Conservation (phyloP, 805 yeast species). For the Lipomyces sp. region DNA sequence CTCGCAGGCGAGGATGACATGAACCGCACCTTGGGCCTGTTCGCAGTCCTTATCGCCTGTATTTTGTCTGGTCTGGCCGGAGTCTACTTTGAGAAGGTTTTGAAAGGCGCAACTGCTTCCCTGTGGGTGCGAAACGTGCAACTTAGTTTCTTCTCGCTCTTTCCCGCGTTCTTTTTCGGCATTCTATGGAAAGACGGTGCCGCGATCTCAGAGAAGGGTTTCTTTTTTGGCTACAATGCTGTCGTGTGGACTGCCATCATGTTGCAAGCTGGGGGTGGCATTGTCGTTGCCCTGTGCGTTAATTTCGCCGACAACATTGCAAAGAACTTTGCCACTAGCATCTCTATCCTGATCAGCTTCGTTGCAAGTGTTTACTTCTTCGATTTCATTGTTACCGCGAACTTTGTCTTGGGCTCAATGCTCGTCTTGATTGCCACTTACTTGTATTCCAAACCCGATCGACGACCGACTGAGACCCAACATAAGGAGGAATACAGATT, state of each 20-base stretch:
- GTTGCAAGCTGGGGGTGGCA: conserved; percentile 51
- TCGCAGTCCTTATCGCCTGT: conserved; percentile 49
- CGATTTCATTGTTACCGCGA: conserved; percentile 45
- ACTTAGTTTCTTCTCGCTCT: conserved; percentile 48
- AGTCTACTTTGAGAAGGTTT: conserved; percentile 51
- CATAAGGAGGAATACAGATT: conserved; percentile 19
- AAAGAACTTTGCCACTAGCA: conserved; percentile 51
- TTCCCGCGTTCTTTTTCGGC: conserved; percentile 50
- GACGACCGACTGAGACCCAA: conserved; percentile 4
- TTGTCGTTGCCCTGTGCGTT: conserved; percentile 51
- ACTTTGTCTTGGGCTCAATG: conserved; percentile 47
- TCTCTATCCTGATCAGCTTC: conserved; percentile 49
- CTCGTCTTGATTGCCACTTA: conserved; percentile 48
- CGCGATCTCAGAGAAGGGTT: conserved; percentile 46
- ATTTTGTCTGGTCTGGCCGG: conserved; percentile 50
- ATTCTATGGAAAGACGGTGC: conserved; percentile 47
- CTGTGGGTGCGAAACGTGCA: conserved; percentile 52
- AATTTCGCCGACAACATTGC: conserved; percentile 52
- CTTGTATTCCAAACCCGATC: conserved; percentile 44
- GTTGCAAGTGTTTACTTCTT: conserved; percentile 48
- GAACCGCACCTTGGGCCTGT: conserved; percentile 44
- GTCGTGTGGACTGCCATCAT: conserved; percentile 49
- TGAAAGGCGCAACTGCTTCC: conserved; percentile 46
- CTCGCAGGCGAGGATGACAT: conserved; percentile 36
- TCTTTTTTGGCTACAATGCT: conserved; percentile 49